phyloP scores from a whole-genome alignment of 495 filamentous ascomycete genomes.

The Daldinia decipiens region DNA sequence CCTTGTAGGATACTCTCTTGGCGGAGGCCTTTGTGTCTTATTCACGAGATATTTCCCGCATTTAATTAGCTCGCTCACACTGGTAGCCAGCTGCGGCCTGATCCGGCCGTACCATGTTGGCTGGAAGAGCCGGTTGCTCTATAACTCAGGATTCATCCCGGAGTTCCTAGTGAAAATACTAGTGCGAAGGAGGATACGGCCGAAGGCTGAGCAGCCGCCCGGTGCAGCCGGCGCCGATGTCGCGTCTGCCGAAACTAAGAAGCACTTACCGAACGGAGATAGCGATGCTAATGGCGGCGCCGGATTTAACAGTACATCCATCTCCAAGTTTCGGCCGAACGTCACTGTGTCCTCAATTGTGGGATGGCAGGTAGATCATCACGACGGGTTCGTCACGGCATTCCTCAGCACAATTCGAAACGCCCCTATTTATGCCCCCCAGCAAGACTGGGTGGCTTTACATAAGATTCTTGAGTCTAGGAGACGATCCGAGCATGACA shows the following conservation, averaged over 20 bases:
- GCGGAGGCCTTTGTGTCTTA: conserved; percentile 79
- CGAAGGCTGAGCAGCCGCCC: conserved; percentile 40
- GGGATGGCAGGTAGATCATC: conserved; percentile 63
- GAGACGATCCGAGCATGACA: conserved; percentile 36
- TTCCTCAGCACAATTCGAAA: conserved; percentile 62
- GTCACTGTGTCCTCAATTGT: conserved; percentile 54
- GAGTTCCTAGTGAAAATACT: conserved; percentile 63
- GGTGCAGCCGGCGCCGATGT: conserved; percentile 42
- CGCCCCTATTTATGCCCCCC: conserved; percentile 59
- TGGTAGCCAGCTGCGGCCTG: conserved; percentile 80
- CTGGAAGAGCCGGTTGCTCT: conserved; percentile 68
- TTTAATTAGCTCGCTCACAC: conserved; percentile 70
- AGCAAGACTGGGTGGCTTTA: conserved; percentile 67
- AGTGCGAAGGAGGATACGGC: conserved; percentile 64
- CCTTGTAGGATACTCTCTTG: conserved; percentile 85
- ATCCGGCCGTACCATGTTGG: conserved; percentile 72
- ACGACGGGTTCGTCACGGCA: conserved; percentile 63
- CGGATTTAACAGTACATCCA: conserved; percentile 53
- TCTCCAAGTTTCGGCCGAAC: conserved; percentile 51
- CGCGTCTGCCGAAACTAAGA: conserved; percentile 34
- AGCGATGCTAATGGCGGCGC: conserved; percentile 52
- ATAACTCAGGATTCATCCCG: conserved; percentile 67
- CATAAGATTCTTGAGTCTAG: conserved; percentile 60
- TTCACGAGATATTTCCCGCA: conserved; percentile 78
- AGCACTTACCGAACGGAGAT: conserved; percentile 44